A percentile compares a stretch with the other conserved stretches of the same genome.
Conservation (phyloP, 2,329 filamentous ascomycete species). For the Talaromyces sp. region DNA sequence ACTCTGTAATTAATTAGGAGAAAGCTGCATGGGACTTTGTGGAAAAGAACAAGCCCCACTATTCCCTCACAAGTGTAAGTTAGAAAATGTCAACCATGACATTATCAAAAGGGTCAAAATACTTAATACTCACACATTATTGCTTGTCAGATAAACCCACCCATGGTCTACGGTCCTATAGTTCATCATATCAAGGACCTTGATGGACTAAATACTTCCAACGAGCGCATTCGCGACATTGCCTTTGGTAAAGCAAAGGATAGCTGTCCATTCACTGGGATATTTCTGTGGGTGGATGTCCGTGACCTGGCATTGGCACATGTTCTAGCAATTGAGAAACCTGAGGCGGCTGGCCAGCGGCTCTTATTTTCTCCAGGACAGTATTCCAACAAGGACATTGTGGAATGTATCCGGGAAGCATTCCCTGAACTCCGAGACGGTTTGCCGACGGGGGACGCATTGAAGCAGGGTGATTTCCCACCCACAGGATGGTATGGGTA, state of each 20-base stretch:
- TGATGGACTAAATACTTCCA: constrained; percentile 63
- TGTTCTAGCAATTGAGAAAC: constrained; percentile 34
- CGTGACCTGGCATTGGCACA: constrained; percentile 40
- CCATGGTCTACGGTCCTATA: constrained; percentile 58
- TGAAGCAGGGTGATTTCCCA: constrained; percentile 13
- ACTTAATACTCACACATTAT: neutral
- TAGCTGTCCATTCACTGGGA: constrained; percentile 50
- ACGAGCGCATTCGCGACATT: constrained; percentile 59
- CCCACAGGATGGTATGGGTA: constrained; percentile 29
- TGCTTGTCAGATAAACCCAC: constrained; percentile 50
- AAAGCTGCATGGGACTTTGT: constrained; percentile 60
- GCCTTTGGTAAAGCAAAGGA: constrained; percentile 53
- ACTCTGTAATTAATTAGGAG: constrained; percentile 33
- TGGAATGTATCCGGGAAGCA: constrained; percentile 29
- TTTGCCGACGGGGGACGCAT: constrained; percentile 29
- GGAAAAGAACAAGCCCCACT: constrained; percentile 47
- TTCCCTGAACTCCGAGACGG: constrained; percentile 32
- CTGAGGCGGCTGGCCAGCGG: constrained; percentile 33
- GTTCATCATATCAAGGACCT: constrained; percentile 56
- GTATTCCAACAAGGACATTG: constrained; percentile 34
- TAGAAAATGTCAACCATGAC: neutral
- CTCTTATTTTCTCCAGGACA: constrained; percentile 35
- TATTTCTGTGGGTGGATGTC: constrained; percentile 52
- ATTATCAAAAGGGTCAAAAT: neutral
- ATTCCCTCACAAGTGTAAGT: constrained; percentile 43